These are phyloP conservation scores for Niveomyces coronatus DNA, from an alignment of 2,329 filamentous ascomycete genomes.

Conservation along the genomic window DNA sequence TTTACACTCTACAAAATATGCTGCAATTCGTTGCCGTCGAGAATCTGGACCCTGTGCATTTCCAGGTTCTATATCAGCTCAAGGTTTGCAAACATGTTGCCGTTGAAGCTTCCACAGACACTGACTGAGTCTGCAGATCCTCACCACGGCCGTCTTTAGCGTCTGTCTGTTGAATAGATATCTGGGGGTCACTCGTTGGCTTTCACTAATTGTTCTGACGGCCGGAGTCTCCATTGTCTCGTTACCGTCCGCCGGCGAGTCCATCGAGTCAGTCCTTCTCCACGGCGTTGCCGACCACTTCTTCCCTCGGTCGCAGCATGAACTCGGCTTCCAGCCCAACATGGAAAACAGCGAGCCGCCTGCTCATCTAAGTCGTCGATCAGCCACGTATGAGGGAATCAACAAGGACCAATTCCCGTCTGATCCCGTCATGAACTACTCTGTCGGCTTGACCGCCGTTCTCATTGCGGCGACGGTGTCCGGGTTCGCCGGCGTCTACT, in stretches of 20 bases:
- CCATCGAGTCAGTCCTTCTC: conserved; percentile 48
- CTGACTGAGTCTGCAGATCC: conserved; percentile 43
- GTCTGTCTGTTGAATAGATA: conserved; percentile 63
- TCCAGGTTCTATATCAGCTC: conserved; percentile 86
- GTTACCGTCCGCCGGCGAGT: conserved; percentile 51
- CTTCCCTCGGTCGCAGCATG: conserved; percentile 70
- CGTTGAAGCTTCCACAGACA: neutral
- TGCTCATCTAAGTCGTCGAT: conserved; percentile 46
- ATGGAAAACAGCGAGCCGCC: conserved; percentile 20
- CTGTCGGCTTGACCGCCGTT: conserved; percentile 69
- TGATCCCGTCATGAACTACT: conserved; percentile 57
- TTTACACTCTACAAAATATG: conserved; percentile 91
- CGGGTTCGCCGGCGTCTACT: conserved; percentile 75
- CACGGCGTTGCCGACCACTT: conserved; percentile 56
- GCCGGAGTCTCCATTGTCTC: conserved; percentile 79
- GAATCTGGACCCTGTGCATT: conserved; percentile 85
- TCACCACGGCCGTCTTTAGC: conserved; percentile 82
- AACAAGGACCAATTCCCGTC: conserved; percentile 43
- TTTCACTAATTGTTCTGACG: conserved; percentile 68
- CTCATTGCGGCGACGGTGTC: conserved; percentile 70
- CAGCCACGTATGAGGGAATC: conserved; percentile 86
- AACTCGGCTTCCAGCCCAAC: conserved; percentile 48
- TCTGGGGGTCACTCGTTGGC: conserved; percentile 66
- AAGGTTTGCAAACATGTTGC: conserved; percentile 44
- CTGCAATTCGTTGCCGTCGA: conserved; percentile 86